Evolutionary conservation across 2,329 filamentous ascomycete genomes (phyloP).

Genomic region (Nemania sp.): DNA sequence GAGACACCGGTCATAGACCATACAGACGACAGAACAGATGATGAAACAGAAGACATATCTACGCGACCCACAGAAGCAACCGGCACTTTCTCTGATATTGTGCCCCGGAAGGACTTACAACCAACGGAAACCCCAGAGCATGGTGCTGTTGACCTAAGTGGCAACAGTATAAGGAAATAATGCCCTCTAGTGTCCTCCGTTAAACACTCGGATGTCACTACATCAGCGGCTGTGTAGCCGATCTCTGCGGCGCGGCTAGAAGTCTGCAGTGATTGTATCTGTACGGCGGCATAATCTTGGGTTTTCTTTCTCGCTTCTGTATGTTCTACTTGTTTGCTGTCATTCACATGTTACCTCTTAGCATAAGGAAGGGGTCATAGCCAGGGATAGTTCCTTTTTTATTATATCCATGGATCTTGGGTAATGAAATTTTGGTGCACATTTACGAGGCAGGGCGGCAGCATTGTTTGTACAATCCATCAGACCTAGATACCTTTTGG

Average conservation of each 20-base stretch:
- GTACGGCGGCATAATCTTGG: conserved; percentile 4
- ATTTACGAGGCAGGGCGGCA: conserved; percentile 11
- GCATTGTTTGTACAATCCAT: conserved; percentile 18
- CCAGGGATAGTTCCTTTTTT: not conserved
- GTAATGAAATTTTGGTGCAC: conserved; percentile 1
- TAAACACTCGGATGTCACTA: conserved; percentile 29
- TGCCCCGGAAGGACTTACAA: conserved; percentile 20
- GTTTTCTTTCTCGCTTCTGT: conserved; percentile 4
- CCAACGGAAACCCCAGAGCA: conserved; percentile 24
- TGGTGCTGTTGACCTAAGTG: conserved; percentile 30
- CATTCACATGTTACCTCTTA: not conserved
- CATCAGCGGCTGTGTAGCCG: conserved; percentile 17
- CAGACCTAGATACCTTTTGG: conserved; percentile 13
- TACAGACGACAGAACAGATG: conserved; percentile 31
- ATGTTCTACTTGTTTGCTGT: not conserved
- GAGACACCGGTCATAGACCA: conserved; percentile 15
- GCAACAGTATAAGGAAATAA: conserved; percentile 28
- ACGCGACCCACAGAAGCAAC: conserved; percentile 34
- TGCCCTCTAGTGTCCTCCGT: conserved; percentile 31
- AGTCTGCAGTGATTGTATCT: conserved; percentile 11
- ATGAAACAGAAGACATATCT: conserved; percentile 16
- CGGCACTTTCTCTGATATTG: conserved; percentile 13
- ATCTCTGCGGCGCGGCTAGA: conserved; percentile 14
- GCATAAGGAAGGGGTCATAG: not conserved
- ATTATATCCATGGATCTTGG: conserved; percentile 11